Percentiles rank a stretch among this genome's conserved stretches.
Conservation (phyloP, 495 filamentous ascomycete genomes). For the Trichoderma orchidacearum region DNA sequence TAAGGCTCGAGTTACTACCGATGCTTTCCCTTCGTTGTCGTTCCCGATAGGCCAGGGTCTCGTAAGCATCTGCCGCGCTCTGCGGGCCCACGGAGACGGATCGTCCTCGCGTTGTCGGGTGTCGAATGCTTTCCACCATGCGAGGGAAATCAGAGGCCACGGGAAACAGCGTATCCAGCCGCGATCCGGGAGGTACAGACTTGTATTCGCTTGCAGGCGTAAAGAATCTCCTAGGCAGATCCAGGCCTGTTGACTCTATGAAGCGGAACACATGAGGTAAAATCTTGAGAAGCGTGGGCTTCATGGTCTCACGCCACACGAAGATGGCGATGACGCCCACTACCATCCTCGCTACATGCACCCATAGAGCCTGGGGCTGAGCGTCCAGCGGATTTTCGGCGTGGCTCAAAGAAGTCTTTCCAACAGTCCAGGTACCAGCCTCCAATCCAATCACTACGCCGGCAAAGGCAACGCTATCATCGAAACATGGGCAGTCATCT, state of each 20-base stretch:
- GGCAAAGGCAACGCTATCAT: constrained; percentile 88
- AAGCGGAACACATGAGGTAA: constrained; percentile 81
- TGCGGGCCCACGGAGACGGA: constrained; percentile 86
- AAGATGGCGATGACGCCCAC: constrained; percentile 75
- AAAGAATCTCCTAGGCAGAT: constrained; percentile 76
- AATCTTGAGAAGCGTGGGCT: constrained; percentile 61
- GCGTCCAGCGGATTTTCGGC: constrained; percentile 38
- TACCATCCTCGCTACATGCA: constrained; percentile 49
- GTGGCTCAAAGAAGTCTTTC: constrained; percentile 36
- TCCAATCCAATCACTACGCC: constrained; percentile 77
- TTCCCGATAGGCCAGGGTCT: constrained; percentile 86
- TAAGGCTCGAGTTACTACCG: constrained; percentile 14
- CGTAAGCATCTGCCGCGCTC: constrained; percentile 90
- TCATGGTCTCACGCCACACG: constrained; percentile 76
- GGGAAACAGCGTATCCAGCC: constrained; percentile 78
- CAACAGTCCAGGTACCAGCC: constrained; percentile 69
- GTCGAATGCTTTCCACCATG: constrained; percentile 63
- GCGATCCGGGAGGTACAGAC: constrained; percentile 59
- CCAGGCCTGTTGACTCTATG: constrained; percentile 64
- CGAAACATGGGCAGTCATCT: constrained; percentile 94
- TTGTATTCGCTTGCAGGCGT: constrained; percentile 82
- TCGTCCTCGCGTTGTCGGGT: constrained; percentile 56
- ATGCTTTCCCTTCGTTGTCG: constrained; percentile 66
- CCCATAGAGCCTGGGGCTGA: constrained; percentile 48
- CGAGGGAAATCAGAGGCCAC: constrained; percentile 70